Conservation (phyloP, 2,329 filamentous ascomycete genomes). For the Diaporthe aspalathi region DNA sequence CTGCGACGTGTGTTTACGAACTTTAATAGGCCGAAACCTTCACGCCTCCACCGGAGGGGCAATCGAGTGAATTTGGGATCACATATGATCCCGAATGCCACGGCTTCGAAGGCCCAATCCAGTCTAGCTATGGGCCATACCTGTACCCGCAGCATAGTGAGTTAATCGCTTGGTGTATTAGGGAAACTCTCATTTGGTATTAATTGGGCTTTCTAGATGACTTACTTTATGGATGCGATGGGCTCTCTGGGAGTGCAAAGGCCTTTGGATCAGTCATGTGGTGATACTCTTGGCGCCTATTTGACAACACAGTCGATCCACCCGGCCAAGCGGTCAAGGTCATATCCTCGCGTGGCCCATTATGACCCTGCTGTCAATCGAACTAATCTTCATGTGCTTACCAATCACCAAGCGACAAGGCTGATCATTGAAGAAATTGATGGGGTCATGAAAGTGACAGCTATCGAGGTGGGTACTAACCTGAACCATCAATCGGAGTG, state of each 20-base stretch:
- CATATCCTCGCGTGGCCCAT: not conserved
- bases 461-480: not conserved
- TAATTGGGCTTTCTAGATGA: not conserved
- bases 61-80: not conserved
- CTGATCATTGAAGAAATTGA: not conserved
- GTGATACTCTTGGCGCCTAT: not conserved
- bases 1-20: not conserved
- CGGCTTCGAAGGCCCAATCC: not conserved
- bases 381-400: not conserved
- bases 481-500: too few species aligned
- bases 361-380: constrained; percentile 1
- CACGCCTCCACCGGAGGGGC: not conserved
- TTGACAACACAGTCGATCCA: constrained; percentile 5
- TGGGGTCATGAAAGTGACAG: not conserved
- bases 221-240: constrained; percentile 8
- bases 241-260: not conserved
- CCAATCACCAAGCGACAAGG: not conserved
- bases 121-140: not conserved
- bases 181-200: not conserved
- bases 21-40: not conserved
- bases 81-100: constrained; percentile 16
- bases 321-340: constrained; percentile 5
- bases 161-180: not conserved
- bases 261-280: constrained; percentile 10
- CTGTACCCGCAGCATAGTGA: constrained; percentile 9